phyloP scores from a whole-genome alignment of 2,329 filamentous ascomycete genomes.

The Aspergillus sp. region DNA sequence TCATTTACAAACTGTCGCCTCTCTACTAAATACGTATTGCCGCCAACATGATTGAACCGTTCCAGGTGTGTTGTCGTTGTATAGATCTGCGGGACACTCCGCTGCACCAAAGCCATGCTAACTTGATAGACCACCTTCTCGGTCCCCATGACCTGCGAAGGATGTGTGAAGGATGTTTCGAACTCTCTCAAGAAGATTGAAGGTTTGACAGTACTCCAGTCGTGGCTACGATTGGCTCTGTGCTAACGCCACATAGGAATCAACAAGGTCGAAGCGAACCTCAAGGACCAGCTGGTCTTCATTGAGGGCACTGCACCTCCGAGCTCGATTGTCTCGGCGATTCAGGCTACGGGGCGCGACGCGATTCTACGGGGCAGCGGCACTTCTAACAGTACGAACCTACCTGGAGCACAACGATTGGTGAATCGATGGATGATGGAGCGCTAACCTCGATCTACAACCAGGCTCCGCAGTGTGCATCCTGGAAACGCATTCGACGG shows the following conservation, averaged over 20 bases:
- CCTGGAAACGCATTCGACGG: constrained; percentile 73
- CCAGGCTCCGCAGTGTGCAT: constrained; percentile 72
- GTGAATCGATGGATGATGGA: neutral
- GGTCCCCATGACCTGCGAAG: constrained; percentile 87
- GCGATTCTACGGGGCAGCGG: constrained; percentile 91
- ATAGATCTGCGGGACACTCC: neutral
- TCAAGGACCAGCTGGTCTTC: constrained; percentile 78
- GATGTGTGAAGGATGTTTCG: constrained; percentile 84
- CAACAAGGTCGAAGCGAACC: constrained; percentile 74
- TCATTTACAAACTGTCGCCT: neutral
- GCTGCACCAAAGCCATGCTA: constrained; percentile 10
- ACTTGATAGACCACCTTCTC: constrained; percentile 78
- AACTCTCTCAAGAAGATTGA: constrained; percentile 71
- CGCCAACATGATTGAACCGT: constrained; percentile 43
- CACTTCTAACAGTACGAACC: constrained; percentile 67
- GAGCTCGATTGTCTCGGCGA: constrained; percentile 82
- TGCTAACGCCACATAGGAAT: constrained; percentile 56
- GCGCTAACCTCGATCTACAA: neutral
- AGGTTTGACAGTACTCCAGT: constrained; percentile 43
- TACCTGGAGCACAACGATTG: constrained; percentile 5
- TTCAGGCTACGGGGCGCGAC: constrained; percentile 86
- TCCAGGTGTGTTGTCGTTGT: constrained; percentile 37
- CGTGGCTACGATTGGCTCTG: neutral
- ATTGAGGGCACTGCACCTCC: constrained; percentile 87
- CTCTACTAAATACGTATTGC: neutral